Evolutionary conservation across 495 filamentous ascomycete genomes (phyloP).

Genomic region (Neurospora pannonica): DNA sequence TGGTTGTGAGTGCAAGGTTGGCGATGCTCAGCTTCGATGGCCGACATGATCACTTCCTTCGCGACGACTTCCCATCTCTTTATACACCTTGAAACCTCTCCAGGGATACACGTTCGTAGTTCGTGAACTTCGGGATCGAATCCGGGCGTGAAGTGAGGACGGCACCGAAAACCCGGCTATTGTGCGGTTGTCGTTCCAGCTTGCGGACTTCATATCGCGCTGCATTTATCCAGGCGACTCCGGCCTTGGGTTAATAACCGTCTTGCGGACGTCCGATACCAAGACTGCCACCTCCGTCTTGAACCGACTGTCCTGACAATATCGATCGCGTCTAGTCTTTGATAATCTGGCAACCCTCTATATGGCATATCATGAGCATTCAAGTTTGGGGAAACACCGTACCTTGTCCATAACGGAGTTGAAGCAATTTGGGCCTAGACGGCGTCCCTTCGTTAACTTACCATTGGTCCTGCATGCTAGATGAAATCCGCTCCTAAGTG

Average conservation of each 20-base stretch:
- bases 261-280: constrained; percentile 16
- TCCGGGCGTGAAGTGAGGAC: background rate
- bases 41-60: background rate
- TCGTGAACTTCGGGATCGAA: background rate
- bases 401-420: background rate
- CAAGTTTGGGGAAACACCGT: background rate
- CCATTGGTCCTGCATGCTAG: constrained; percentile 15
- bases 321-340: background rate
- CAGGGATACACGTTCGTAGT: background rate
- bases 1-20: background rate
- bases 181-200: background rate
- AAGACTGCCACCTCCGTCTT: constrained; percentile 2
- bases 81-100: constrained; percentile 1
- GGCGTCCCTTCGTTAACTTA: constrained; percentile 2
- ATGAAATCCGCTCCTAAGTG: background rate
- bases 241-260: constrained; percentile 14
- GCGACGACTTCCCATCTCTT: constrained; percentile 1
- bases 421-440: background rate
- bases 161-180: background rate
- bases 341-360: background rate
- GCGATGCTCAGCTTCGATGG: background rate
- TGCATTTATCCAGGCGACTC: constrained; percentile 20
- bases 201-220: constrained; percentile 6
- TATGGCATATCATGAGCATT: background rate
- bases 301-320: background rate